phyloP scores from a whole-genome alignment of 23 red algal genomes.

The Gracilaria domingensis region DNA sequence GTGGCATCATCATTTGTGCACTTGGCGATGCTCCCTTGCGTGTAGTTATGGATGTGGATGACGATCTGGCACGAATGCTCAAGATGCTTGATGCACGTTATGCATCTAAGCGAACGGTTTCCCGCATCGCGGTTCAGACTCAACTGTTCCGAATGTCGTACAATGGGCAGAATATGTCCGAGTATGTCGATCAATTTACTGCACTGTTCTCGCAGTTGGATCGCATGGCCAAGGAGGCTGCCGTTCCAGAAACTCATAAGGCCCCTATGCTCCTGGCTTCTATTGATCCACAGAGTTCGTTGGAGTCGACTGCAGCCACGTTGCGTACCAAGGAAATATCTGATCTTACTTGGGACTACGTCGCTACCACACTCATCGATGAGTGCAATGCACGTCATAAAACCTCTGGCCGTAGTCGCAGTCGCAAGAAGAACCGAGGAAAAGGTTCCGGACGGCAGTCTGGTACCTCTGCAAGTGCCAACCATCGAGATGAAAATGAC shows the following conservation, averaged over 20 bases:
- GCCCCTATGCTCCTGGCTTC: conserved; percentile 34
- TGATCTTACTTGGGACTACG: conserved; percentile 33
- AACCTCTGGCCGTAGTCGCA: neutral
- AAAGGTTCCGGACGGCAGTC: neutral
- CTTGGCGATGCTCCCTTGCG: conserved; percentile 17
- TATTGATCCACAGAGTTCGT: neutral
- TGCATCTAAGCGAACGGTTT: conserved; percentile 40
- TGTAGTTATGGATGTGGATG: conserved; percentile 20
- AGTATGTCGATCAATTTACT: conserved; percentile 37
- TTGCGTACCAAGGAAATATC: conserved; percentile 31
- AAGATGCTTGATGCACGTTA: conserved; percentile 33
- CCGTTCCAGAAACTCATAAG: conserved; percentile 30
- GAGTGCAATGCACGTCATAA: conserved; percentile 17
- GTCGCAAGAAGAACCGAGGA: neutral
- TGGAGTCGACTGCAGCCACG: conserved; percentile 42
- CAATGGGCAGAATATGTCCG: conserved; percentile 47
- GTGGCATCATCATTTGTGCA: neutral
- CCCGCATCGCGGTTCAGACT: conserved; percentile 17
- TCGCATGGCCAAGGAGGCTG: conserved; percentile 27
- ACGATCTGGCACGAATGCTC: conserved; percentile 7
- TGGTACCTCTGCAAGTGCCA: neutral
- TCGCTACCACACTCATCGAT: conserved; percentile 43
- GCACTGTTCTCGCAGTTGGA: conserved; percentile 37
- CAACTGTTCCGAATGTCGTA: conserved; percentile 38
- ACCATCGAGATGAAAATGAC: neutral